Conservation (phyloP, 306 rosid species). For the Prunus campanulata region DNA sequence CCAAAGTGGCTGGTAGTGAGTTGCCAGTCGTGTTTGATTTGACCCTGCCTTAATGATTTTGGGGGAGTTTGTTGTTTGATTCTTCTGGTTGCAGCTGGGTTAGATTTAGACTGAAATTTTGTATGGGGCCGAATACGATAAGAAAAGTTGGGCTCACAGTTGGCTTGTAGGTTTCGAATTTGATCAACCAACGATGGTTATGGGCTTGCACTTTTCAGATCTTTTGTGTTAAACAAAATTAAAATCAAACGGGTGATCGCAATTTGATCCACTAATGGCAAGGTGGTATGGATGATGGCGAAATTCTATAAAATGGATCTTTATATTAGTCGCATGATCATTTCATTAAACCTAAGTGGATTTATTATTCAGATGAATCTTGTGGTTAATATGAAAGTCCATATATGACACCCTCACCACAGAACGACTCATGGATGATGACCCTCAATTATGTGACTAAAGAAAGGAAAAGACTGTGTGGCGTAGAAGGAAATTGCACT, state of each 20-base stretch:
- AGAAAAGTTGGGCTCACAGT: neutral
- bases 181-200: neutral
- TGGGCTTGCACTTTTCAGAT: neutral
- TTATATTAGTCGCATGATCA: too few relatives aligned
- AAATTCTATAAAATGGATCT: too few relatives aligned
- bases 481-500: neutral
- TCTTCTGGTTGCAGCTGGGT: neutral
- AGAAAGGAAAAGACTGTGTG: neutral
- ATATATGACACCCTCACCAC: too few relatives aligned
- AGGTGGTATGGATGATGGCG: too few relatives aligned
- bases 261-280: neutral
- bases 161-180: neutral
- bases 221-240: neutral
- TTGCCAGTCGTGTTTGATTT: constrained; percentile 1
- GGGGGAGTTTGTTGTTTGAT: neutral
- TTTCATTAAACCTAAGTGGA: too few relatives aligned
- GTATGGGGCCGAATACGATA: neutral
- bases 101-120: neutral
- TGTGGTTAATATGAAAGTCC: too few relatives aligned
- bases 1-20: neutral
- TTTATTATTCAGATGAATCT: too few relatives aligned
- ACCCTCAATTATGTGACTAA: neutral
- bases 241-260: neutral
- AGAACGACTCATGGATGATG: neutral
- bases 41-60: neutral